These are phyloP conservation scores for Trichoderma pleuroti DNA, from an alignment of 2,329 filamentous ascomycete genomes.

Conservation along the genomic window DNA sequence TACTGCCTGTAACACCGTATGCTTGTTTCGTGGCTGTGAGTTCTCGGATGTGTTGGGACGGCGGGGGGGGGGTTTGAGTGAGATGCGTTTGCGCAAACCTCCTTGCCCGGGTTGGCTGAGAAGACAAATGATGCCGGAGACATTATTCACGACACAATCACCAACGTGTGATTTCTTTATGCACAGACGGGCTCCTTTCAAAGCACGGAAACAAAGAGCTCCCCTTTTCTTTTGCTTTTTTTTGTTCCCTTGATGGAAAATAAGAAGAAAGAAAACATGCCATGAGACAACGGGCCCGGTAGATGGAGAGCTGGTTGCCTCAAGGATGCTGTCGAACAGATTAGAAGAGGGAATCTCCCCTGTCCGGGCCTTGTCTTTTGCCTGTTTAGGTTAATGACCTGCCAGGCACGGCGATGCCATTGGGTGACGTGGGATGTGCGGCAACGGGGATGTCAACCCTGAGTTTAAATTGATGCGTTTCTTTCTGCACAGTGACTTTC, in stretches of 20 bases:
- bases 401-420: conserved; percentile 5
- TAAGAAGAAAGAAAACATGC: neutral
- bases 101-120: neutral
- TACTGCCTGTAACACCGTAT: neutral
- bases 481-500: neutral
- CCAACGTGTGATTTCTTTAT: neutral
- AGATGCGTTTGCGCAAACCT: neutral
- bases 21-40: neutral
- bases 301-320: neutral
- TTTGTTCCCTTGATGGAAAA: neutral
- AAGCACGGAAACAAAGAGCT: neutral
- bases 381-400: conserved; percentile 9
- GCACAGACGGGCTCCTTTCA: neutral
- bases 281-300: neutral
- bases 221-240: neutral
- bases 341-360: neutral
- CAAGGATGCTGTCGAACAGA: neutral
- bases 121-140: neutral
- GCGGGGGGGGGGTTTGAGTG: neutral
- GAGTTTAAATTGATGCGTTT: conserved; percentile 5
- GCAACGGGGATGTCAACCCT: neutral
- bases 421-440: neutral
- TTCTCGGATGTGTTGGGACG: neutral
- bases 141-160: neutral
- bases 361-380: neutral